Conservation (phyloP, 306 rosid genomes). For the Fragaria iinumae region DNA sequence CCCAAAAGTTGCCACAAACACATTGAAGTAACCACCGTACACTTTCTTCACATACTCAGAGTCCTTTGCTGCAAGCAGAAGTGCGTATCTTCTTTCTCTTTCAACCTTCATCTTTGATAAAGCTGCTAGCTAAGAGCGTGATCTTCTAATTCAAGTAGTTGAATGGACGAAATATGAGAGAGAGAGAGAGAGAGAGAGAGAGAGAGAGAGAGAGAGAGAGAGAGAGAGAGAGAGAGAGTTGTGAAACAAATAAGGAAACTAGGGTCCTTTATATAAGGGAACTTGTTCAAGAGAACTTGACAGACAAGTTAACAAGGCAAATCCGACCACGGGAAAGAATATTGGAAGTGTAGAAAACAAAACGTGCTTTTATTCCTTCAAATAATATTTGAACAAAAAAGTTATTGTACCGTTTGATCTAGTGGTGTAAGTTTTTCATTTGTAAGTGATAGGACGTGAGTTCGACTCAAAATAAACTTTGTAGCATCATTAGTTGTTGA, state of each 20-base stretch:
- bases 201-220: not conserved
- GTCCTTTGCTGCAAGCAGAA: slow-evolving; percentile 57
- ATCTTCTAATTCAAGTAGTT: not conserved
- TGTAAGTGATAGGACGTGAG: too few relatives aligned
- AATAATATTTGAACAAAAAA: too few relatives aligned
- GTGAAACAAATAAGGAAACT: not conserved
- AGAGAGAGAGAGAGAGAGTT: not conserved
- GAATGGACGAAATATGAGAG: not conserved
- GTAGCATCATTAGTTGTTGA: too few relatives aligned
- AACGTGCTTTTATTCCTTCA: too few relatives aligned
- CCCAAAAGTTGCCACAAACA: slow-evolving; percentile 54
- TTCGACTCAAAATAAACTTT: too few relatives aligned
- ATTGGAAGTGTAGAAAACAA: too few relatives aligned
- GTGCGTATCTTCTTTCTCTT: slow-evolving; percentile 37
- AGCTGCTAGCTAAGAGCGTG: not conserved
- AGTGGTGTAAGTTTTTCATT: too few relatives aligned
- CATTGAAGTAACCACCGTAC: slow-evolving; percentile 60
- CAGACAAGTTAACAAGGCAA: not conserved
- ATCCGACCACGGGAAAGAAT: not conserved
- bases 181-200: not conserved
- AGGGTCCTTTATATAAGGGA: not conserved
- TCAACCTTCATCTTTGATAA: slow-evolving; percentile 11
- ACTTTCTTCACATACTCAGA: slow-evolving; percentile 54
- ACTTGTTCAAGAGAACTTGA: not conserved
- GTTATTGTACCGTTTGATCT: too few relatives aligned